Conservation (phyloP, 176 grass and related monocot genomes). For the Hordeum marinum region DNA sequence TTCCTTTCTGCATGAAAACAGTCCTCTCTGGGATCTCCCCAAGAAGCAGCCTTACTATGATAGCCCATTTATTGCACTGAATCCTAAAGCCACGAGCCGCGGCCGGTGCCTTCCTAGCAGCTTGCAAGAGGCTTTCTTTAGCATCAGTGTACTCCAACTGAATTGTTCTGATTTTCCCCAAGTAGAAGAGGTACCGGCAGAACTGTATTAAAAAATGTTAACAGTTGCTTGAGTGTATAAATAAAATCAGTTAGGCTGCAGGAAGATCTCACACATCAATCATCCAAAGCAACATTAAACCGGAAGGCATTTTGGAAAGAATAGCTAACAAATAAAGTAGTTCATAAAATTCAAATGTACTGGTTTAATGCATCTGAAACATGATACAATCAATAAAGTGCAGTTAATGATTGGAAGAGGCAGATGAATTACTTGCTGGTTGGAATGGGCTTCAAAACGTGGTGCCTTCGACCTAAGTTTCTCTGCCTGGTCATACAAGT, state of each 20-base stretch:
- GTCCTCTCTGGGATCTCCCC: conserved; percentile 83
- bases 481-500: conserved; percentile 90
- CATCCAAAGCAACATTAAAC: neutral
- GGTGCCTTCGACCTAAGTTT: conserved; percentile 95
- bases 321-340: neutral
- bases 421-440: conserved; percentile 61
- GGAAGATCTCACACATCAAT: neutral
- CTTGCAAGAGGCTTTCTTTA: conserved; percentile 87
- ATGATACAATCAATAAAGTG: neutral
- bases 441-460: conserved; percentile 94
- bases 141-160: conserved; percentile 91
- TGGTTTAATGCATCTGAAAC: neutral
- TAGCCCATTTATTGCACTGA: conserved; percentile 83
- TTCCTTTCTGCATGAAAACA: conserved; percentile 92
- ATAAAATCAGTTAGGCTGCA: neutral
- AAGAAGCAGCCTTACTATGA: conserved; percentile 65
- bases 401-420: neutral
- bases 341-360: neutral
- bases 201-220: conserved; percentile 46
- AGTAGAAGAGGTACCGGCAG: conserved; percentile 79
- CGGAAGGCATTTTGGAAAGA: neutral
- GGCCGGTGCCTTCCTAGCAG: conserved; percentile 67
- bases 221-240: neutral
- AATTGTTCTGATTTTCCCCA: conserved; percentile 91
- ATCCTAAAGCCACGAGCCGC: conserved; percentile 68